These are phyloP conservation scores for Fraxinus latifolia DNA, from an alignment of 305 asterid species.

Conservation along the genomic window DNA sequence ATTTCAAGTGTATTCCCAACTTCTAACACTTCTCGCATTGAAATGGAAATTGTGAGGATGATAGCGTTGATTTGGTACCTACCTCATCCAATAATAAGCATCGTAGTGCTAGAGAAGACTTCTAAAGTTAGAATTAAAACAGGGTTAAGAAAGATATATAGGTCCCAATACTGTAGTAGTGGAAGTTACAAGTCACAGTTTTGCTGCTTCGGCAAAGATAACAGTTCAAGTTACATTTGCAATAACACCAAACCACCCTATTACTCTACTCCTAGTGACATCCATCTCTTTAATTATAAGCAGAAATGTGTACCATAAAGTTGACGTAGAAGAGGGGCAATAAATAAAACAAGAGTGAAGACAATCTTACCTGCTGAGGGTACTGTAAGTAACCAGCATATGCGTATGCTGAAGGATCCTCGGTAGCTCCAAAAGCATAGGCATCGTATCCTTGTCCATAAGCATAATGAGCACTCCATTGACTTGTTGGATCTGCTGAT, in stretches of 20 bases:
- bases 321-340: not conserved
- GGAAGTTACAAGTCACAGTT: not conserved
- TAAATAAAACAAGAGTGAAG: slow-evolving; percentile 11
- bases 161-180: not conserved
- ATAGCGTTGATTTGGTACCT: not conserved
- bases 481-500: slow-evolving; percentile 76
- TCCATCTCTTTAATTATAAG: slow-evolving; percentile 7
- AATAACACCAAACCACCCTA: not conserved
- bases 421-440: slow-evolving; percentile 73
- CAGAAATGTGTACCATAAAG: not conserved
- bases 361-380: slow-evolving; percentile 61
- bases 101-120: not conserved
- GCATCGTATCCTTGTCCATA: slow-evolving; percentile 95
- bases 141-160: not conserved
- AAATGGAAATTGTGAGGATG: not conserved
- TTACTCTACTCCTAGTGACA: not conserved
- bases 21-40: not conserved
- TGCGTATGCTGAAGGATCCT: slow-evolving; percentile 74
- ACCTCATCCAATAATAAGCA: not conserved
- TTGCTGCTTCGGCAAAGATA: not conserved
- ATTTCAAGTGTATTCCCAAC: not conserved
- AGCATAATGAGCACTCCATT: slow-evolving; percentile 76
- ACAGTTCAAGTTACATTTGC: not conserved
- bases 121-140: not conserved
- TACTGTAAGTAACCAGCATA: slow-evolving; percentile 73